phyloP scores from a whole-genome alignment of 805 yeast species.

The Teunomyces cretensis region DNA sequence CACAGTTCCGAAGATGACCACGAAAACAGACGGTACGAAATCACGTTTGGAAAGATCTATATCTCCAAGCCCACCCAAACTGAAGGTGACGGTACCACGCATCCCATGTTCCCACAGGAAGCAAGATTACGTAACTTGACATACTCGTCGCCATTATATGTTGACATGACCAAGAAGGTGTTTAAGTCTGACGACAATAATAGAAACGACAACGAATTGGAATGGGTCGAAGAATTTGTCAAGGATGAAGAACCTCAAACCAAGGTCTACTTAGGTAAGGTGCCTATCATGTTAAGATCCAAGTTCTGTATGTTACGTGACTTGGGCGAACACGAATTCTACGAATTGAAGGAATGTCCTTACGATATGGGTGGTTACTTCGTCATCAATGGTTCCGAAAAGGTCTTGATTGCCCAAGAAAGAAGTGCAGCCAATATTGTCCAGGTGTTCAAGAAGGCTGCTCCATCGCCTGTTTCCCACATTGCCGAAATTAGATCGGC shows the following conservation, averaged over 20 bases:
- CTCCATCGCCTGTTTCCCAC: constrained; percentile 94
- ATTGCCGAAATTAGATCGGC: constrained; percentile 97
- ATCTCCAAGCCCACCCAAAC: constrained; percentile 97
- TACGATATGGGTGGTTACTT: constrained; percentile 99
- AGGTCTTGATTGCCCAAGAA: constrained; percentile 97
- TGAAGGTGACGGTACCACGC: constrained; percentile 99
- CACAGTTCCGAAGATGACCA: constrained; percentile 90
- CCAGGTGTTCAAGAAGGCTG: constrained; percentile 96
- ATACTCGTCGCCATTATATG: constrained; percentile 92
- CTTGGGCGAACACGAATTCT: constrained; percentile 87
- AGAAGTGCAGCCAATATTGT: constrained; percentile 98
- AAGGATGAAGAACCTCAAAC: constrained; percentile 59
- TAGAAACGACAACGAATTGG: constrained; percentile 42
- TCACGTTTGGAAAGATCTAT: constrained; percentile 96
- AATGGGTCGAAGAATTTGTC: constrained; percentile 52
- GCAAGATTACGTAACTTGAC: constrained; percentile 95
- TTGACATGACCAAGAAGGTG: constrained; percentile 90
- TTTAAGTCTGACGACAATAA: constrained; percentile 78
- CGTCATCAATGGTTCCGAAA: constrained; percentile 97
- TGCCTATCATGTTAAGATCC: constrained; percentile 96
- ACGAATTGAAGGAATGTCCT: constrained; percentile 96
- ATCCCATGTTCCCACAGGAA: constrained; percentile 96
- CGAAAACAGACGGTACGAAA: constrained; percentile 89
- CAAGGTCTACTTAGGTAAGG: constrained; percentile 91
- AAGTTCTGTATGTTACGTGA: constrained; percentile 92